phyloP scores from a whole-genome alignment of 345 rosid species.

The Lepidium sativum region DNA sequence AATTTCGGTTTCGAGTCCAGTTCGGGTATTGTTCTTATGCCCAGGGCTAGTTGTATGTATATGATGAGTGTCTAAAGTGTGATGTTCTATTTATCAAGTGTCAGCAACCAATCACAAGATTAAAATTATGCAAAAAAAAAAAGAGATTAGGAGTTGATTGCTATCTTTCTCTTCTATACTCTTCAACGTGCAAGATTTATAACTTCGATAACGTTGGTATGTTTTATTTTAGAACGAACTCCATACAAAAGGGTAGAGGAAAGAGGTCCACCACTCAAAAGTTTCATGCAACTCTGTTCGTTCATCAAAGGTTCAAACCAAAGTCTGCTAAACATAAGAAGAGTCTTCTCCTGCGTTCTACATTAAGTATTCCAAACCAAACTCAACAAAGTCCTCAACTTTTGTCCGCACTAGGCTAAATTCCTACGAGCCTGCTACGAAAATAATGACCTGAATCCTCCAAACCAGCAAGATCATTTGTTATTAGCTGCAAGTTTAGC shows the following conservation, averaged over 20 bases:
- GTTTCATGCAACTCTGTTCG: constrained; percentile 5
- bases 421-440: constrained; percentile 21
- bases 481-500: constrained; percentile 50
- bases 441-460: neutral
- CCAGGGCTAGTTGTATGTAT: no score
- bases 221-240: neutral
- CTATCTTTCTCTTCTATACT: no score
- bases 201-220: neutral
- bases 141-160: no score
- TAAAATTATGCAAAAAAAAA: no score
- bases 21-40: no score
- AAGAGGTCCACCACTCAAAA: constrained; percentile 4
- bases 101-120: no score
- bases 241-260: neutral
- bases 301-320: constrained; percentile 1
- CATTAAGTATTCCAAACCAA: constrained; percentile 14
- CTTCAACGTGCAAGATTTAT: neutral
- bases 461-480: constrained; percentile 17
- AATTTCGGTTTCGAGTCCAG: no score
- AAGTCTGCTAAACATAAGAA: constrained; percentile 13
- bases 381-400: constrained; percentile 23
- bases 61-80: neutral
- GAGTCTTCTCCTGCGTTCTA: constrained; percentile 22
- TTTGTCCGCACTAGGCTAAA: constrained; percentile 20
- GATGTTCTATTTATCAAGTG: no score